A percentile compares a stretch with the other conserved stretches of the same genome.
phyloP scores from a whole-genome alignment of 2,329 filamentous ascomycete species.

The Ophiostoma himal-ulmi region DNA sequence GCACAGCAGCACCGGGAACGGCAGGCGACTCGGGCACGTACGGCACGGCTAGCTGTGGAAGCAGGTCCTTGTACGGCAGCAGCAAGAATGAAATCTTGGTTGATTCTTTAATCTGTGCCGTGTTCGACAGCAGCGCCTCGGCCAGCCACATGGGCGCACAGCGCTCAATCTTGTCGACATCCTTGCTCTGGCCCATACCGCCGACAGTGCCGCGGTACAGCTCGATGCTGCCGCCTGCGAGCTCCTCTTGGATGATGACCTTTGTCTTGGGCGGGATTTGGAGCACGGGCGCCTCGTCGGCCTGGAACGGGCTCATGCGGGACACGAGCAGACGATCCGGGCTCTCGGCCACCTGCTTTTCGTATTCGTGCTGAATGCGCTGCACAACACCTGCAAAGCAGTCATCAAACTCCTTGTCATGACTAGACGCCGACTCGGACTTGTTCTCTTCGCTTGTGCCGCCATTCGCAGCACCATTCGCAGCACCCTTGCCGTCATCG shows the following conservation, averaged over 20 bases:
- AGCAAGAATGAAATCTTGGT: constrained; percentile 94
- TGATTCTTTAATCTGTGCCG: constrained; percentile 78
- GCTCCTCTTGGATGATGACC: constrained; percentile 65
- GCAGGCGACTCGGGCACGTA: background rate
- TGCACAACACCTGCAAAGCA: constrained; percentile 68
- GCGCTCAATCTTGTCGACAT: constrained; percentile 79
- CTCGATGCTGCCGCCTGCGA: constrained; percentile 66
- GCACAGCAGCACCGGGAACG: background rate
- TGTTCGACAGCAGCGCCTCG: constrained; percentile 78
- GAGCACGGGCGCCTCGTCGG: constrained; percentile 69
- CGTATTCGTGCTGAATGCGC: constrained; percentile 66
- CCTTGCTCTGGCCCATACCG: constrained; percentile 55
- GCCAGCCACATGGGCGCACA: constrained; percentile 87
- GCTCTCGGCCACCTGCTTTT: constrained; percentile 55
- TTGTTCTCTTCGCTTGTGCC: constrained; percentile 26
- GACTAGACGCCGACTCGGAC: constrained; percentile 31
- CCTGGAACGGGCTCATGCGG: constrained; percentile 61
- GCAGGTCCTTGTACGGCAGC: constrained; percentile 67
- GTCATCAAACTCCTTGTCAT: constrained; percentile 70
- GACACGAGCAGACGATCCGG: constrained; percentile 54
- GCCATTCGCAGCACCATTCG: constrained; percentile 37
- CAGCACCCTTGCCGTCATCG: constrained; percentile 60
- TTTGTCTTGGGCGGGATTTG: constrained; percentile 61
- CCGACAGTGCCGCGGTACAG: constrained; percentile 86
- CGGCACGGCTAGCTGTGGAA: constrained; percentile 67